A percentile compares a stretch with the other conserved stretches of the same genome.
These are phyloP conservation scores for Pterocarpus santalinus DNA, from an alignment of 306 rosid genomes.

Conservation along the genomic window DNA sequence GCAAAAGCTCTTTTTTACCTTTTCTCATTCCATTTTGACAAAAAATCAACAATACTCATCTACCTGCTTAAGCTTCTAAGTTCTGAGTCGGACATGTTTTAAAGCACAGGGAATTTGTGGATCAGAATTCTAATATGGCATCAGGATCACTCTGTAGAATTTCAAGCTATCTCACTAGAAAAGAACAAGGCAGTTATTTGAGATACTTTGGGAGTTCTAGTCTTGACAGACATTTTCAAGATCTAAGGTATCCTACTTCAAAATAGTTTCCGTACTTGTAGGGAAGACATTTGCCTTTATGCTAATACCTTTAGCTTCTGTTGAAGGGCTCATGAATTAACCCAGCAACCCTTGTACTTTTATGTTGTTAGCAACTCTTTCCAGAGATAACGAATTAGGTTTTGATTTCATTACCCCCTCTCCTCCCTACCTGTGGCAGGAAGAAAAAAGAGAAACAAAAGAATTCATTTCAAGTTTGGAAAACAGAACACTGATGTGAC, in stretches of 20 bases:
- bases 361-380: background rate
- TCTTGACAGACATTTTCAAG: background rate
- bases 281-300: background rate
- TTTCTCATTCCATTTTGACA: conserved; percentile 7
- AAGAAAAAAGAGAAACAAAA: background rate
- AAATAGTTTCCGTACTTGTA: too few relatives aligned
- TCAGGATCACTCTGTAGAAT: conserved; percentile 2
- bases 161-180: background rate
- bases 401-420: background rate
- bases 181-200: background rate
- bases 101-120: background rate
- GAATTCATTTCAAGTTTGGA: background rate
- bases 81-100: background rate
- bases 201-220: background rate
- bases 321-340: background rate
- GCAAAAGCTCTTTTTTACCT: background rate
- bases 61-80: conserved; percentile 6
- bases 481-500: too few relatives aligned
- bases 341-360: background rate
- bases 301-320: background rate
- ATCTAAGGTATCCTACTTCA: too few relatives aligned
- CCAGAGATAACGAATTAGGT: background rate
- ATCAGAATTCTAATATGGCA: background rate
- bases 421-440: background rate
- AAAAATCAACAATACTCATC: conserved; percentile 15